Conservation (phyloP, 192 early-diverging fungal genomes). For the Coemansia interrupta region DNA sequence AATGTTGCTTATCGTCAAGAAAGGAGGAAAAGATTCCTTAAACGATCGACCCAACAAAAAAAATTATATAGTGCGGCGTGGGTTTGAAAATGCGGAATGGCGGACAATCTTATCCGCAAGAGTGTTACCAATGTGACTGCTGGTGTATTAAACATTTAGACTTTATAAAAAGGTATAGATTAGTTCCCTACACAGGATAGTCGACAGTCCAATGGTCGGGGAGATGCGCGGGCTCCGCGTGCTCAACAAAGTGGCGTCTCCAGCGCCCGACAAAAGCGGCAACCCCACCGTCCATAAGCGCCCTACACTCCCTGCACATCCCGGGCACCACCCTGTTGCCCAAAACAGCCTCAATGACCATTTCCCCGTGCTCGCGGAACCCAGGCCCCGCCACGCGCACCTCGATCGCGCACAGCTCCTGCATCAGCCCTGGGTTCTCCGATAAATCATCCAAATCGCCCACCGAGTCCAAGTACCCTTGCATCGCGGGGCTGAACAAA, state of each 20-base stretch:
- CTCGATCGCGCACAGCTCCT: slow-evolving; percentile 26
- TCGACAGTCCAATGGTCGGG: slow-evolving; percentile 44
- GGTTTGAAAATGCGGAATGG: too few species aligned
- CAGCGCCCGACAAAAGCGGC: slow-evolving; percentile 25
- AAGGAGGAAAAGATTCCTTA: too few species aligned
- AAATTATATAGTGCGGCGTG: too few species aligned
- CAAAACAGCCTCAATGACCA: slow-evolving; percentile 19
- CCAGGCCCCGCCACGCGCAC: slow-evolving; percentile 29
- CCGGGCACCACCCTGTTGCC: background rate
- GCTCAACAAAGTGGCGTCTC: slow-evolving; percentile 45
- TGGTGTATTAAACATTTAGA: too few species aligned
- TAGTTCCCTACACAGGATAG: slow-evolving; percentile 1
- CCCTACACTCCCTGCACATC: slow-evolving; percentile 24
- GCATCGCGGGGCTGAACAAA: slow-evolving; percentile 11
- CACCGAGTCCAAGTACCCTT: background rate
- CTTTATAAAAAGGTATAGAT: too few species aligned
- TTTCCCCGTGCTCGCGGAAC: slow-evolving; percentile 40
- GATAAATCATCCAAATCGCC: background rate
- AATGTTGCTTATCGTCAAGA: too few species aligned
- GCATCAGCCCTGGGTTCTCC: slow-evolving; percentile 9
- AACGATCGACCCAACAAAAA: too few species aligned
- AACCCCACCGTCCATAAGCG: slow-evolving; percentile 16
- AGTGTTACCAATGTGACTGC: too few species aligned
- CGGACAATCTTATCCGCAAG: too few species aligned
- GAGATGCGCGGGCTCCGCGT: slow-evolving; percentile 26